A percentile compares a stretch with the other conserved stretches of the same genome.
Conservation (phyloP, 305 asterid genomes). For the Rubia balearica region DNA sequence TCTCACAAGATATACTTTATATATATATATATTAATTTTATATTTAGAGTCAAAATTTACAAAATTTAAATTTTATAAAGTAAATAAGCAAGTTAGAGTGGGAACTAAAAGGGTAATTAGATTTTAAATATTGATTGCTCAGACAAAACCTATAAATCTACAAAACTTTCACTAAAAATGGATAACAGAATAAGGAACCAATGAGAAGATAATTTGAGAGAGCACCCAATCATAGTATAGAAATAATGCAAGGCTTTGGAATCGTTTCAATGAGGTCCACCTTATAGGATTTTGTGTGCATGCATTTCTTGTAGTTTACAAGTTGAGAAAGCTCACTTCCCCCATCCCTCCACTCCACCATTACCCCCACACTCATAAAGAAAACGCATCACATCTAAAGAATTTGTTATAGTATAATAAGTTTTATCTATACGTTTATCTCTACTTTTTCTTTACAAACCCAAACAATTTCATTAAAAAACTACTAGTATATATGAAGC, state of each 20-base stretch:
- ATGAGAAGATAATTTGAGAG: background rate
- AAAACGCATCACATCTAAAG: background rate
- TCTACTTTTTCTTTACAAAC: constrained; percentile 20
- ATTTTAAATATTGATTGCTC: background rate
- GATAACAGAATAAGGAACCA: constrained; percentile 16
- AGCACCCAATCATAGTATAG: background rate
- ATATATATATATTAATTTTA: too few relatives aligned
- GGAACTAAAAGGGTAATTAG: too few relatives aligned
- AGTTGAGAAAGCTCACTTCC: constrained; percentile 3
- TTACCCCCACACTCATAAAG: background rate
- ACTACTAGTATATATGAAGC: background rate
- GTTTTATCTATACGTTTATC: constrained; percentile 16
- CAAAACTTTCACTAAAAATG: constrained; percentile 10
- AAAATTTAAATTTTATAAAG: too few relatives aligned
- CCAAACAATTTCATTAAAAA: too few relatives aligned
- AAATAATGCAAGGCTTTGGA: constrained; percentile 24
- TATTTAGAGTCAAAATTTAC: too few relatives aligned
- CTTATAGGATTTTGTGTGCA: constrained; percentile 15
- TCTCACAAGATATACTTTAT: too few relatives aligned
- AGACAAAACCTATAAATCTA: background rate
- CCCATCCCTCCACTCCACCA: constrained; percentile 18
- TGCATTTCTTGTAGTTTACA: constrained; percentile 17
- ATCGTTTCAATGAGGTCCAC: constrained; percentile 25
- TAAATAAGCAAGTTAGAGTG: too few relatives aligned
- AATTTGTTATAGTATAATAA: background rate